Evolutionary conservation across 75 land plant genomes (phyloP), one percentile per base, ranked within the genome.

Genomic region (Azolla pinnata): DNA sequence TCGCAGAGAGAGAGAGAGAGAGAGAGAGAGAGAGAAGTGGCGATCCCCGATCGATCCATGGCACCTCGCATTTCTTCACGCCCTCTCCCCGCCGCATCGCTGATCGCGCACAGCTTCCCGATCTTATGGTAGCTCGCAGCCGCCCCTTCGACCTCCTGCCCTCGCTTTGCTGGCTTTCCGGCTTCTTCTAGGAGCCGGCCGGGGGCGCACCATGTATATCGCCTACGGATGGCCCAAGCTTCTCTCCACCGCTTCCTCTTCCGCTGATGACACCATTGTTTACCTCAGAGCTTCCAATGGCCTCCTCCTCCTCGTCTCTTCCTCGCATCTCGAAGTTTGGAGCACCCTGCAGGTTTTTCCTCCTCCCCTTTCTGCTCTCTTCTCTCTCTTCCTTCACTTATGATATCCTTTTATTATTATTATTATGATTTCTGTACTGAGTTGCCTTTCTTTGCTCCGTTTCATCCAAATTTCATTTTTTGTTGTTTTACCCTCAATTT

Each of bases 191-290:
- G n/a, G n/a, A n/a, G n/a, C n/a, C n/a, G n/a, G 49, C 49, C n/a
- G 49, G 49, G 23, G 14, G 17, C 14, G 49, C 10, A 14, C 18
- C 25, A 93, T 93, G 98, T 85, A 84, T 57, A 83, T 86, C 75
- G 79, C 98, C 21, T 93, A 85, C 52, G 98, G 98, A 72, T 93
- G 96, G 96, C 98, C 98, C 3, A 84, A 81, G 81, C 83, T 89
- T 45, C 72, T 93, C 58, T 83, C 93, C 16, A 76, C 88, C 31
- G 79, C 73, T 23, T 56, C 68, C 32, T 4, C 27, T 82, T 16
- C 61, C 79, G 10, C 67, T 76, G 60, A 68, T 60, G 63, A 79
- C 79, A 65, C 53, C 7, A 33, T 71, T 26, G 50, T 93, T 8
- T 77, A 79, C 67, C 66, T 93, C 53, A 83, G 72, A 52, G 63